Evolutionary conservation across 305 asterid genomes (phyloP).

Genomic region (Solanum hybrid): DNA sequence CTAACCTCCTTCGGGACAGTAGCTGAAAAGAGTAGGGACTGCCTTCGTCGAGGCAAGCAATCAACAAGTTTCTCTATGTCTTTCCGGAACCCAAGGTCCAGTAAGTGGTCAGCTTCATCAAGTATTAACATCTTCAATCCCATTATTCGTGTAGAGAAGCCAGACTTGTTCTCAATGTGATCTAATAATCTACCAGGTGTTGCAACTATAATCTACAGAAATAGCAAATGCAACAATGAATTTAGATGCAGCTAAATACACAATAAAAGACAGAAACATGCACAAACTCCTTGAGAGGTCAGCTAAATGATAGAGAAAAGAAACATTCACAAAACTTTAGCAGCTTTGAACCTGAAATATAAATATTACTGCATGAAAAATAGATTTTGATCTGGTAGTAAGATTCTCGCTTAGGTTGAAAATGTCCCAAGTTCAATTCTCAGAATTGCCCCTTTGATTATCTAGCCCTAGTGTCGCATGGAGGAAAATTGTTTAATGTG

Average conservation of each 20-base stretch:
- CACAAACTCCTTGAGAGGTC: not conserved
- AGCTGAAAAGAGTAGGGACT: constrained; percentile 77
- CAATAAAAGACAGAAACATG: not conserved
- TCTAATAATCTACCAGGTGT: constrained; percentile 96
- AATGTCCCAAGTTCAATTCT: not conserved
- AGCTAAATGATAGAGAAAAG: not conserved
- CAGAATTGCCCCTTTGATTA: not conserved
- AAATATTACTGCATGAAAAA: not conserved
- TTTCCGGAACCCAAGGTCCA: constrained; percentile 82
- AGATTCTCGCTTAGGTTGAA: not conserved
- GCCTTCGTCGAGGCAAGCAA: constrained; percentile 84
- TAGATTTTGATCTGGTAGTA: not conserved
- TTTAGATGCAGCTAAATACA: not conserved
- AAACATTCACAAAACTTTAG: not conserved
- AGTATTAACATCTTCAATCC: constrained; percentile 78
- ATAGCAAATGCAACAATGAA: constrained; percentile 7
- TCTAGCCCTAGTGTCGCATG: not conserved
- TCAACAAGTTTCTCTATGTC: constrained; percentile 89
- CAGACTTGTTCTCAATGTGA: constrained; percentile 90
- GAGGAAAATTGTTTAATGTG: not conserved
- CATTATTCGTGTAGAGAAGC: constrained; percentile 75
- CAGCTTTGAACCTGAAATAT: not conserved
- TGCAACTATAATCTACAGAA: constrained; percentile 74
- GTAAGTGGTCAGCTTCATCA: constrained; percentile 85
- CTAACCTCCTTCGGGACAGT: constrained; percentile 82